These are phyloP conservation scores for Colletotrichum kahawae DNA, from an alignment of 2,329 filamentous ascomycete genomes.

Conservation along the genomic window DNA sequence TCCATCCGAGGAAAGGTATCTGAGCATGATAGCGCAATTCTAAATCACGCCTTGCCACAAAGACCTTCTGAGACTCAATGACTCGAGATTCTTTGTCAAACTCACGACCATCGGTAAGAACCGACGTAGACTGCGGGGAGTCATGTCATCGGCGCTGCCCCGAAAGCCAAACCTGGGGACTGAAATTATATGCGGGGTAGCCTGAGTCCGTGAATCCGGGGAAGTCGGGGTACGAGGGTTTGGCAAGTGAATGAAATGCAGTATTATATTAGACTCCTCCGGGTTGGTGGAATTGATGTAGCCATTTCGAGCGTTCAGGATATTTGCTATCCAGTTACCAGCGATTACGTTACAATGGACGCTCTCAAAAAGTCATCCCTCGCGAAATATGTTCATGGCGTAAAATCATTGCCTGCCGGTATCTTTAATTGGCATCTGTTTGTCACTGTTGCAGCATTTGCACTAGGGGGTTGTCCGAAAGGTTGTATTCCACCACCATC, in stretches of 20 bases:
- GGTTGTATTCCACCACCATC: not conserved
- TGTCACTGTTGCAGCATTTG: constrained; percentile 21
- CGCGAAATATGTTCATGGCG: constrained; percentile 17
- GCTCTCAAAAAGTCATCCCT: not conserved
- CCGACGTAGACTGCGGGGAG: not conserved
- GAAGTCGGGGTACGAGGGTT: not conserved
- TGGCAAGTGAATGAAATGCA: not conserved
- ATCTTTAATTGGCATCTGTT: constrained; percentile 21
- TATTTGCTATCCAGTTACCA: not conserved
- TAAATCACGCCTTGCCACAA: not conserved
- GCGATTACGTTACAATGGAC: not conserved
- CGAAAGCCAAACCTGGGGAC: not conserved
- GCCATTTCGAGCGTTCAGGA: not conserved
- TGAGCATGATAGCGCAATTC: not conserved
- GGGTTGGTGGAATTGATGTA: not conserved
- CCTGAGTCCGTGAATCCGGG: not conserved
- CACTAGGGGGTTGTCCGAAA: constrained; percentile 20
- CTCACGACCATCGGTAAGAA: not conserved
- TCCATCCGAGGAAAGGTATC: not conserved
- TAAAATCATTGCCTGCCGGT: constrained; percentile 17
- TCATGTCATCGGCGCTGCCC: not conserved
- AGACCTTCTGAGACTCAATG: not conserved
- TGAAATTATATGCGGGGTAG: not conserved
- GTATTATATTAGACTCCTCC: not conserved
- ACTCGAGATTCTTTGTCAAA: not conserved